These are phyloP conservation scores for Leersia perrieri DNA, from an alignment of 176 grass and related monocot genomes.

Conservation along the genomic window DNA sequence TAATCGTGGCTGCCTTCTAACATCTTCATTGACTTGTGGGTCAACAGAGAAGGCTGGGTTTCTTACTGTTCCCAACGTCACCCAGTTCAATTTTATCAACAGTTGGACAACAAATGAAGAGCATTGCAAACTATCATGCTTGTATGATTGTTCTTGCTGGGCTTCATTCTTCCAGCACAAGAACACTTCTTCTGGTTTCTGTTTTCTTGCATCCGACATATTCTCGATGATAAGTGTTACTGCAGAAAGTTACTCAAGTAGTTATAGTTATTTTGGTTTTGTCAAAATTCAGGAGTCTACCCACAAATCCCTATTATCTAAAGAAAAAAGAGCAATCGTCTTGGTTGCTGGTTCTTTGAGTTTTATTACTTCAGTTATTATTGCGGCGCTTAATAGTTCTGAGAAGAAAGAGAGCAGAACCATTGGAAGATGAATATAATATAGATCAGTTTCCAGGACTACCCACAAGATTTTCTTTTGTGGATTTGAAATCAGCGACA, in stretches of 20 bases:
- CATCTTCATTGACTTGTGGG: slow-evolving; percentile 31
- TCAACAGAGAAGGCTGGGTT: neutral
- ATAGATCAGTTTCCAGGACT: slow-evolving; percentile 37
- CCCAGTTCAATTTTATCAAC: slow-evolving; percentile 19
- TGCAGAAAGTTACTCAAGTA: neutral
- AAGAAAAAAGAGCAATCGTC: neutral
- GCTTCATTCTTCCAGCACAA: slow-evolving; percentile 31
- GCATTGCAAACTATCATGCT: slow-evolving; percentile 42
- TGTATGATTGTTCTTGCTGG: slow-evolving; percentile 49
- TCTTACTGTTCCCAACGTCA: slow-evolving; percentile 25
- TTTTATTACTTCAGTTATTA: slow-evolving; percentile 6
- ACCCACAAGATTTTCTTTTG: slow-evolving; percentile 47
- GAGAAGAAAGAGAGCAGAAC: neutral
- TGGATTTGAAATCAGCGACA: slow-evolving; percentile 42
- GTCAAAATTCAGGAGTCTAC: slow-evolving; percentile 40
- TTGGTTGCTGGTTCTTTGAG: neutral
- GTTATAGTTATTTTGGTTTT: slow-evolving; percentile 33
- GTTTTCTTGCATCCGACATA: slow-evolving; percentile 21
- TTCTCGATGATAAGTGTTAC: slow-evolving; percentile 37
- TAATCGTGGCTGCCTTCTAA: slow-evolving; percentile 10
- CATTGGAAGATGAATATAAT: neutral
- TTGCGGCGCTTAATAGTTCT: neutral
- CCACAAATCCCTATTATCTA: neutral
- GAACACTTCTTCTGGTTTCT: slow-evolving; percentile 23
- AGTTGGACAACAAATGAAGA: slow-evolving; percentile 30